Conservation (phyloP, 306 rosid species). For the Corylus heterophylla region DNA sequence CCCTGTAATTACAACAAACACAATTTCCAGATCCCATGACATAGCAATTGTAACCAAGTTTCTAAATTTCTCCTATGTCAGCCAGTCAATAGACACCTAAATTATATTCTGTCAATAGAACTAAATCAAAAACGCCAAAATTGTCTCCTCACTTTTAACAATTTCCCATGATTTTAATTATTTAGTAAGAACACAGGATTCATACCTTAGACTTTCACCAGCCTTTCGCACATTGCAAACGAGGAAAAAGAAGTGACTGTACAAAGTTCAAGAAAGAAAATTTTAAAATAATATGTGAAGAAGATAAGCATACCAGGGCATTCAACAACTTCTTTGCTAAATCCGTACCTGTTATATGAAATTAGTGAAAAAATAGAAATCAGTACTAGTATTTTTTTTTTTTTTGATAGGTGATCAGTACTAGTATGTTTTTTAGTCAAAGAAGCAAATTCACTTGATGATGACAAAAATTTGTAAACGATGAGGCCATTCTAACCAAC, state of each 20-base stretch:
- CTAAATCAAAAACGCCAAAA: neutral
- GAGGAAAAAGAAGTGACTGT: neutral
- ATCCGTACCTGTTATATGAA: slow-evolving; percentile 69
- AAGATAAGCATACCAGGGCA: slow-evolving; percentile 66
- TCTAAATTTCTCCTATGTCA: neutral
- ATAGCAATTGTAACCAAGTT: neutral
- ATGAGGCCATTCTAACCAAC: neutral
- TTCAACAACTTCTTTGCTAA: slow-evolving; percentile 88
- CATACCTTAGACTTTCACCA: neutral
- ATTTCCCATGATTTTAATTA: neutral
- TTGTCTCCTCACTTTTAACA: neutral
- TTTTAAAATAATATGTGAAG: neutral
- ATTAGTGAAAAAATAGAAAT: slow-evolving; percentile 23
- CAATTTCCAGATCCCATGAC: neutral
- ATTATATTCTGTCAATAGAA: neutral
- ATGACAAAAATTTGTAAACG: slow-evolving; percentile 1
- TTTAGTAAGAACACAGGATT: neutral
- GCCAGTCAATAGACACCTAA: neutral
- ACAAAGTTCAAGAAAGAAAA: slow-evolving; percentile 3
- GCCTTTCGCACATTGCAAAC: neutral
- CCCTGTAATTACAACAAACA: neutral
- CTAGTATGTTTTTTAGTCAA: neutral
- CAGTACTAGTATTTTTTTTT: neutral
- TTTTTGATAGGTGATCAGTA: no score
- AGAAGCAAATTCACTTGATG: neutral